Evolutionary conservation across 768 basidiomycete genomes (phyloP).

Genomic region (Phlebiopsis flavidoalba): DNA sequence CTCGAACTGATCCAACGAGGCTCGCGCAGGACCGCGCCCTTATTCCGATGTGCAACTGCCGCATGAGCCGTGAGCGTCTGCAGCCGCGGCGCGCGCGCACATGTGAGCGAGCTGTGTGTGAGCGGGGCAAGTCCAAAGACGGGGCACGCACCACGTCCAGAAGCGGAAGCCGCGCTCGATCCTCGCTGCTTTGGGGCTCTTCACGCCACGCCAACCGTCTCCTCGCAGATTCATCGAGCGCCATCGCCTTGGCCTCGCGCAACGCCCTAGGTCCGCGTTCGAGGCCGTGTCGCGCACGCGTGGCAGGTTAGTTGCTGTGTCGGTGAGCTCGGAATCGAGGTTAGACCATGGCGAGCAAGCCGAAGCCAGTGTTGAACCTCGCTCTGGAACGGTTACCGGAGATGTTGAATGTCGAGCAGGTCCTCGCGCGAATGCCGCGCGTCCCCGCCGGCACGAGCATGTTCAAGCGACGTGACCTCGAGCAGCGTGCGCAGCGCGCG

Average conservation of each 20-base stretch:
- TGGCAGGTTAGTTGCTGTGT: slow-evolving; percentile 77
- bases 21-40: slow-evolving; percentile 73
- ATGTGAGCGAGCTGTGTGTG: neutral
- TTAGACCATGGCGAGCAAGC: slow-evolving; percentile 96
- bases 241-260: slow-evolving; percentile 76
- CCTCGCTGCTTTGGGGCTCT: slow-evolving; percentile 69
- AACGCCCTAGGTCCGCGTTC: slow-evolving; percentile 76
- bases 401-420: slow-evolving; percentile 83
- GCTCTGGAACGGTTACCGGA: slow-evolving; percentile 90
- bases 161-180: slow-evolving; percentile 96
- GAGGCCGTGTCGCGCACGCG: slow-evolving; percentile 75
- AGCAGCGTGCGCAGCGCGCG: slow-evolving; percentile 86
- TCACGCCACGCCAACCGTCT: slow-evolving; percentile 93
- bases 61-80: slow-evolving; percentile 86
- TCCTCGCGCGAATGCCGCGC: slow-evolving; percentile 87
- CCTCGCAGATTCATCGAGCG: slow-evolving; percentile 89
- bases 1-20: slow-evolving; percentile 95
- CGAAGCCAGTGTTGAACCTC: slow-evolving; percentile 98
- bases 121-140: neutral
- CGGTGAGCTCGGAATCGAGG: slow-evolving; percentile 88
- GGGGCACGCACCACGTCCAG: slow-evolving; percentile 82
- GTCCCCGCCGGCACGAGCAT: slow-evolving; percentile 85
- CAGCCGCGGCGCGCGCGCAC: slow-evolving; percentile 1
- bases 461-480: slow-evolving; percentile 88
- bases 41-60: slow-evolving; percentile 85